Evolutionary conservation across 2,329 filamentous ascomycete genomes (phyloP), one percentile per base, ranked within the genome.

Genomic region (Trichoderma citrinoviride): DNA sequence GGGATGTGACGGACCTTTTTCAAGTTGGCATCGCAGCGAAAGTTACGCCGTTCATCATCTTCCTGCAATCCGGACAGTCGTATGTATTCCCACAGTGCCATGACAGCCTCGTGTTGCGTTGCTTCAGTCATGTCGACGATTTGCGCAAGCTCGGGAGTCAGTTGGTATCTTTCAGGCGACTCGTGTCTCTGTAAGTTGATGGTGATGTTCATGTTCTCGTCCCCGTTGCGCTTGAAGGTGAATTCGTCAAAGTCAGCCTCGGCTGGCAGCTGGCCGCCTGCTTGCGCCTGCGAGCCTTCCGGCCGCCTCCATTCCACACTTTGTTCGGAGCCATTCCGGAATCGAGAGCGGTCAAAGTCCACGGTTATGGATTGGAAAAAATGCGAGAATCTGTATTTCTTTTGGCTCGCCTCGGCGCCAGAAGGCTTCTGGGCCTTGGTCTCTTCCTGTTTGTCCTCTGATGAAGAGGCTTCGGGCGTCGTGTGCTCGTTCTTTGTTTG

Each of bases 31-130:
- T 99, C 94, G 73, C 95, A 98, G 44, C 91, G 89, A 71, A 99
- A 94, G 67, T 91, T 90, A 67, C 95, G 87, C 80, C 95, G 95
- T 75, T 99, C 95, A 66, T 98, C 94, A 69, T 97, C 93, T 74
- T 97, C 94, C 75, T 96, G 92, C 53, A 99, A 81, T 19, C 89
- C 88, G 82, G 91, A 90, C 21, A 91, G 83, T 70, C 92, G 89
- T 69, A 97, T 91, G 73, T 99, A 99, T 74, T 97, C 93, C 92
- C 93, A 99, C 37, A 99, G 85, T 15, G 91, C 93, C 83, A 96
- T 91, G 29, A 97, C 88, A 7, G 93, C 90, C 67, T 95, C 93
- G 44, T 92, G 90, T 33, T 93, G 89, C 29, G 95, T 94, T 57
- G 92, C 94, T 76, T 96, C 92, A 55, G 88, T 84, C 72, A 91